Percentiles rank a stretch among this genome's conserved stretches.
phyloP scores from a whole-genome alignment of 2,329 filamentous ascomycete species.

The Calonectria multiphialidica region DNA sequence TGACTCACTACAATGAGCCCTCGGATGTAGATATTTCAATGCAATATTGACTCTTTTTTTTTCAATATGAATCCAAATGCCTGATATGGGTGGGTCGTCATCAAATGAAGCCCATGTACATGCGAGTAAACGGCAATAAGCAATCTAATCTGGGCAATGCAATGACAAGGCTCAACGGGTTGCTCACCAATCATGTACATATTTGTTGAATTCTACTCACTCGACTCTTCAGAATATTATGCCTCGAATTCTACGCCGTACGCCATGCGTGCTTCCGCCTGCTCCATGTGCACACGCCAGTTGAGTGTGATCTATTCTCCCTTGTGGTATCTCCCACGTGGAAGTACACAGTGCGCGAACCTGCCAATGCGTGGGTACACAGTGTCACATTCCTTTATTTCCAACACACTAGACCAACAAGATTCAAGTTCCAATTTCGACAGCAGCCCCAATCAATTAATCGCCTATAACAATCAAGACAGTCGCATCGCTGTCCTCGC shows the following conservation, averaged over 20 bases:
- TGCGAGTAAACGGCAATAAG: neutral
- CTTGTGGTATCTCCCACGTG: slow-evolving; percentile 3
- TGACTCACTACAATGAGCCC: neutral
- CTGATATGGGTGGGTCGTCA: neutral
- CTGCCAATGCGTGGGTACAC: slow-evolving; percentile 16
- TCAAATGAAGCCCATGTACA: neutral
- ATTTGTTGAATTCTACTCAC: too few species aligned
- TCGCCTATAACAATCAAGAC: slow-evolving; percentile 11
- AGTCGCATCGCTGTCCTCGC: neutral
- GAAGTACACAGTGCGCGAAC: slow-evolving; percentile 29
- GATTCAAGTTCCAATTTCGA: slow-evolving; percentile 23
- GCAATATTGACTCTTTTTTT: neutral
- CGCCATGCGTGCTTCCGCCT: too few species aligned
- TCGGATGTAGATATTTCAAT: neutral
- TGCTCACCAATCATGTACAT: too few species aligned
- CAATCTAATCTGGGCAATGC: neutral
- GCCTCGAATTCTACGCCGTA: too few species aligned
- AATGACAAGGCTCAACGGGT: too few species aligned
- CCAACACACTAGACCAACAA: slow-evolving; percentile 31
- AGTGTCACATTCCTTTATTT: slow-evolving; percentile 29
- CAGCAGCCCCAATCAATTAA: slow-evolving; percentile 21
- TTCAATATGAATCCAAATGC: neutral
- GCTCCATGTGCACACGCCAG: neutral
- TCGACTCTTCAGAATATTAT: too few species aligned
- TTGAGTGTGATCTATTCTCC: neutral